Base-by-base conservation (phyloP, 2,329 filamentous ascomycete genomes). In the Graphilbum ipis-grandicollis region DNA sequence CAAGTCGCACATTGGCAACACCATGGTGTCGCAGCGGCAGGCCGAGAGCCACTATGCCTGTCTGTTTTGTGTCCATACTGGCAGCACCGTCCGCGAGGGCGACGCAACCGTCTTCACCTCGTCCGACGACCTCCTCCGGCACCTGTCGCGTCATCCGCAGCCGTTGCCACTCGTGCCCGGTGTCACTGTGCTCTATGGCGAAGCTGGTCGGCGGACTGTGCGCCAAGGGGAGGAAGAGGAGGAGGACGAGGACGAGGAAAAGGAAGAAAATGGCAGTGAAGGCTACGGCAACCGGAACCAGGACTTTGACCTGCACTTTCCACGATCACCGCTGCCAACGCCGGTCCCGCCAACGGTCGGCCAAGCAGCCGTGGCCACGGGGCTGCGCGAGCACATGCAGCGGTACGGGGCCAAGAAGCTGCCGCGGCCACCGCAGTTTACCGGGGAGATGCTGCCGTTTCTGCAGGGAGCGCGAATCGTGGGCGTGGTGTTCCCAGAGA, bases 401-500 rank as follows among this genome's bases (percentile, higher is more conserved):
- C 48, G 52, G 5, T 51, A 50, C 19, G 56, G 56, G 9, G 48
- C 52, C 25, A 52, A 51, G 21, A 51, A 50, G 28, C 42, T 56
- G 17, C 38, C 48, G 2, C 49, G 52, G 13, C 57, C 59, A 0
- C 51, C 56, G 9, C 49, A 44, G 10, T 49, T 47, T 22, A 37
- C 44, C 13, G 48, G 50, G 2, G 52, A 56, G 30, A 50, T 60
- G 39, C 48, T 62, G n/a, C 50, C 54, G 36, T 63, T 63, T 38
- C 39, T 58, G 28, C 53, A 58, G 13, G 67, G 66, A 1, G 65
- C 65, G 2, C 57, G 53, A 32, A 55, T 73, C 18, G 57, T 63
- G 1, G 68, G 66, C 0, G 51, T 73, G 21, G 55, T 59, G 29
- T 72, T 67, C 47, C 66, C 65, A 0, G 49, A 53, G 9, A 60